A percentile compares a stretch with the other conserved stretches of the same genome.
These are phyloP conservation scores for Chytriomyces confervae DNA, from an alignment of 192 early-diverging fungal species.

Conservation along the genomic window DNA sequence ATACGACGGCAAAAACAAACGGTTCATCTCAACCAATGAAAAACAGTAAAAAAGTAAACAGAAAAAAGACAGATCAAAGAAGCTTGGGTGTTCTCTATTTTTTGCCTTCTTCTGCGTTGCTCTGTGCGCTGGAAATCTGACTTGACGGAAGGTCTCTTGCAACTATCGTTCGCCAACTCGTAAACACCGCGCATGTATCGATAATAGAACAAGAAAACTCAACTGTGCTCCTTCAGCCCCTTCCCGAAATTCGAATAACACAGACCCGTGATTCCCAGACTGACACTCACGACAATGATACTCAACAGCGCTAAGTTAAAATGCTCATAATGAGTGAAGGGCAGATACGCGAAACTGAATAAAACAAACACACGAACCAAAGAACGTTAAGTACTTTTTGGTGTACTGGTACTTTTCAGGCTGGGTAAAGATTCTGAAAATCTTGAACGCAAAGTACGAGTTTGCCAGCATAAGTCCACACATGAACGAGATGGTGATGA, in stretches of 20 bases:
- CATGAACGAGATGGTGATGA: conserved; percentile 63
- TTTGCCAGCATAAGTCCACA: conserved; percentile 62
- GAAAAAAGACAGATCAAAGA: too few relatives aligned
- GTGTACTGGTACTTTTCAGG: conserved; percentile 45
- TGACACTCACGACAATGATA: conserved; percentile 51
- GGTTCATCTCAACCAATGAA: too few relatives aligned
- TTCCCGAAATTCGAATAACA: conserved; percentile 75
- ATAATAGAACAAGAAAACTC: background rate
- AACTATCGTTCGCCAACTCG: too few relatives aligned
- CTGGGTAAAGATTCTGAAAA: conserved; percentile 61
- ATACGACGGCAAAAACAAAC: too few relatives aligned
- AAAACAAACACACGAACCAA: conserved; percentile 39
- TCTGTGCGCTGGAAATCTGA: too few relatives aligned
- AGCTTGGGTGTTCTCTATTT: too few relatives aligned
- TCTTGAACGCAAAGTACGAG: conserved; percentile 73
- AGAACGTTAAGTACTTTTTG: conserved; percentile 55
- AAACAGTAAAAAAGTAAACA: too few relatives aligned
- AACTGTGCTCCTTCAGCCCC: conserved; percentile 69
- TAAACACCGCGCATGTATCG: background rate
- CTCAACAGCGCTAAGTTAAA: conserved; percentile 49
- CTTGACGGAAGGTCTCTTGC: too few relatives aligned
- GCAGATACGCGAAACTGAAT: background rate
- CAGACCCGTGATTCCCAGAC: conserved; percentile 57
- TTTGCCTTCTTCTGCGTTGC: too few relatives aligned
- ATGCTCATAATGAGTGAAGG: background rate